Percentiles rank a stretch among this genome's conserved stretches.
Evolutionary conservation across 345 rosid species (phyloP).

Genomic region (thale cress (Arabidopsis thaliana)): DNA sequence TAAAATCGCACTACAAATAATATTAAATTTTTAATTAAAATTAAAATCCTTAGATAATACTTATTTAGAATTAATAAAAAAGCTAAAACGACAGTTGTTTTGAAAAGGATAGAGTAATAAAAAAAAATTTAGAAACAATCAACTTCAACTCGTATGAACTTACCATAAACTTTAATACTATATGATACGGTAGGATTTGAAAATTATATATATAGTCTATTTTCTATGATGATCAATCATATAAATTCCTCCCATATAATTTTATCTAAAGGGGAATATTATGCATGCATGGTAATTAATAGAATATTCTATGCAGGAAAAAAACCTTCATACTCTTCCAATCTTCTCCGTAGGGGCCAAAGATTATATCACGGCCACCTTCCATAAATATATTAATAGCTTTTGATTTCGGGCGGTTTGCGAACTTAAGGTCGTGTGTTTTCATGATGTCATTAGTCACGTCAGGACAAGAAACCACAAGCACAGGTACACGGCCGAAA

Average conservation of each 20-base stretch:
- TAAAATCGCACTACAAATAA: no score
- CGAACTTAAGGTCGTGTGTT: slow-evolving; percentile 55
- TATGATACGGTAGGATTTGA: no score
- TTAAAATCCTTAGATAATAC: no score
- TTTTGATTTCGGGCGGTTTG: slow-evolving; percentile 43
- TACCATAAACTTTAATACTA: not conserved
- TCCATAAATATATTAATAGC: slow-evolving; percentile 38
- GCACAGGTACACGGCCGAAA: slow-evolving; percentile 40
- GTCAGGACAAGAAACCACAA: slow-evolving; percentile 43
- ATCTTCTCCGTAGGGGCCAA: slow-evolving; percentile 58
- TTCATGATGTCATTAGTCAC: slow-evolving; percentile 51
- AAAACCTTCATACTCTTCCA: slow-evolving; percentile 58
- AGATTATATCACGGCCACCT: slow-evolving; percentile 41
- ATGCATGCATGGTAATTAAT: no score
- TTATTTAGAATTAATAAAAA: no score
- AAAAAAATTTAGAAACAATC: not conserved
- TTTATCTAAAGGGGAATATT: no score
- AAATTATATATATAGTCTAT: no score
- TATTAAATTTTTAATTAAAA: no score
- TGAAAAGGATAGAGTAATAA: no score
- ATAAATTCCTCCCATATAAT: not conserved
- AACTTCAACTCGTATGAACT: not conserved
- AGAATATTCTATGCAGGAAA: not conserved
- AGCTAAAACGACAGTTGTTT: no score
- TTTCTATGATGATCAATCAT: not conserved